These are phyloP conservation scores for Yamadazyma sp. DNA, from an alignment of 1,139 yeast genomes.

Conservation along the genomic window DNA sequence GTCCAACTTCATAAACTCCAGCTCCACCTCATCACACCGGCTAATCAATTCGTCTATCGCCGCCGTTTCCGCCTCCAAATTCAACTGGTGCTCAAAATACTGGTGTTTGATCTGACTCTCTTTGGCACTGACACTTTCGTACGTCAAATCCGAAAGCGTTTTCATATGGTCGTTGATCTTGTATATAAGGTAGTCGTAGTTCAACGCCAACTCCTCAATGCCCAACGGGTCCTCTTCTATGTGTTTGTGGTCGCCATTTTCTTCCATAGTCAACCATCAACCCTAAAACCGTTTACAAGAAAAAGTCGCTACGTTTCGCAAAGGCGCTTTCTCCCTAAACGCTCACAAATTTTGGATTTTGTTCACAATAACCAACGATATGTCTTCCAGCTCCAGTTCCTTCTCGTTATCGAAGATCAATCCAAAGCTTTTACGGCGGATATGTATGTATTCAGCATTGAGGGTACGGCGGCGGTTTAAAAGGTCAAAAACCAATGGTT, in stretches of 20 bases:
- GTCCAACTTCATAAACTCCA: constrained; percentile 65
- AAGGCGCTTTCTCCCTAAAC: not conserved
- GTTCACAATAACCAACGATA: constrained; percentile 2
- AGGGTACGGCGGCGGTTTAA: too few species aligned
- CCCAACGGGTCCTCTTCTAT: constrained; percentile 55
- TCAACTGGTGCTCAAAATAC: constrained; percentile 35
- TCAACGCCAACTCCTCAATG: constrained; percentile 55
- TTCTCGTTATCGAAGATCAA: constrained; percentile 48
- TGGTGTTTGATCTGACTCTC: constrained; percentile 30
- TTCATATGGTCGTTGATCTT: constrained; percentile 56
- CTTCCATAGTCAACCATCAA: not conserved
- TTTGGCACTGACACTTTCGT: constrained; percentile 28
- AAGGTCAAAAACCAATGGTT: too few species aligned
- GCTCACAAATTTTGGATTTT: constrained; percentile 1
- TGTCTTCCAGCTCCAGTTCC: constrained; percentile 29
- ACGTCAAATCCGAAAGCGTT: constrained; percentile 37
- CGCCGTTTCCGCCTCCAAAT: constrained; percentile 43
- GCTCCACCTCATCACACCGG: constrained; percentile 57
- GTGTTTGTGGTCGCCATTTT: not conserved
- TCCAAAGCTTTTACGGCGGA: constrained; percentile 62
- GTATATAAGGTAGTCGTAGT: constrained; percentile 62
- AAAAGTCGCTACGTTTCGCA: not conserved
- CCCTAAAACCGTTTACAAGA: not conserved
- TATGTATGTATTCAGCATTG: constrained; percentile 62
- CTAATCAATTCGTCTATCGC: constrained; percentile 42